Percentiles rank a stretch among this genome's conserved stretches.
Evolutionary conservation across 768 basidiomycete genomes (phyloP).

Genomic region (Macrocybe gigantea): DNA sequence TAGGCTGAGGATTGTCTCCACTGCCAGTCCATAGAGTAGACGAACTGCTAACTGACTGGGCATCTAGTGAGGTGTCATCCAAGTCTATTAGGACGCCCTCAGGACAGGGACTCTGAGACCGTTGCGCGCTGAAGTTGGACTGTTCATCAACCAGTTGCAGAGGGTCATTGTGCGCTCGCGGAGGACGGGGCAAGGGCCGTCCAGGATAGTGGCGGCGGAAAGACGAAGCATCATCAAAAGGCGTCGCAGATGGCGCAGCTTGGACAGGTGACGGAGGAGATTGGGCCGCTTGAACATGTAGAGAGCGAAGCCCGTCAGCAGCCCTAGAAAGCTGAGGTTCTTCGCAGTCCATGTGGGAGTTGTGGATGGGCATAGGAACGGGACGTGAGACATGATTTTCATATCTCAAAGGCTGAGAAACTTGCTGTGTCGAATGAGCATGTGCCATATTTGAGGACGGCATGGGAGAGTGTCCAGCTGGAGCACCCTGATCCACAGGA

Average conservation of each 20-base stretch:
- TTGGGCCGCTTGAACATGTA: slow-evolving; percentile 4
- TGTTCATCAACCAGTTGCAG: no score
- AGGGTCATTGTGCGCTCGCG: slow-evolving; percentile 8
- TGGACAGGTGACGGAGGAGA: slow-evolving; percentile 1
- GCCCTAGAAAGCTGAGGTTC: no score
- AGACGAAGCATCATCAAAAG: slow-evolving; percentile 16
- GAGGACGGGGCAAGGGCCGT: slow-evolving; percentile 49
- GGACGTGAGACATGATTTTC: no score
- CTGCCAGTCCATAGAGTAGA: neutral
- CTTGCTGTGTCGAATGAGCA: no score
- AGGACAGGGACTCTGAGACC: slow-evolving; percentile 22
- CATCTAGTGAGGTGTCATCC: slow-evolving; percentile 26
- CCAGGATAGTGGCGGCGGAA: slow-evolving; percentile 45
- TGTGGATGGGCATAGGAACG: no score
- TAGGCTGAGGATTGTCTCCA: neutral
- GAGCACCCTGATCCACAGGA: no score
- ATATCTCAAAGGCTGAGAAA: no score
- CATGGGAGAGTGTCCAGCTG: no score
- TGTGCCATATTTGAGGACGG: no score
- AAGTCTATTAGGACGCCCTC: slow-evolving; percentile 57
- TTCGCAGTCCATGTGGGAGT: no score
- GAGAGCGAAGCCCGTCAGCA: neutral
- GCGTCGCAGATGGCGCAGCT: slow-evolving; percentile 13
- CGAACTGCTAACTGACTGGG: neutral
- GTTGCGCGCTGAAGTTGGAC: neutral